These are phyloP conservation scores for Myxozyma vanderwaltii DNA, from an alignment of 805 yeast species.

Conservation along the genomic window DNA sequence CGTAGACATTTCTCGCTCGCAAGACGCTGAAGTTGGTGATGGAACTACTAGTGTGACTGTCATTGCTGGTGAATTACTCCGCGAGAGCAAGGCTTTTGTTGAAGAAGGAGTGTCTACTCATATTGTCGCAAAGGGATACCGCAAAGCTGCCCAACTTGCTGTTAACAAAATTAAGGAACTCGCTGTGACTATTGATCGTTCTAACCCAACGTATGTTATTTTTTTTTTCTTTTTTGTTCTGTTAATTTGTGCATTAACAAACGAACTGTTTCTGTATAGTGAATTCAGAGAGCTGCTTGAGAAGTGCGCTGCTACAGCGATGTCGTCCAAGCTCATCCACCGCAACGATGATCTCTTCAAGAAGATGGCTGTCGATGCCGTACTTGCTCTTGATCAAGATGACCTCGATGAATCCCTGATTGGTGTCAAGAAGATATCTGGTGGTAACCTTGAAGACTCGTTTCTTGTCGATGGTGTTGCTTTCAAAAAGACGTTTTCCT, in stretches of 20 bases:
- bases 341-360: constrained; percentile 88
- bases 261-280: neutral
- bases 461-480: constrained; percentile 91
- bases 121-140: constrained; percentile 81
- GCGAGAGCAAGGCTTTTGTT: constrained; percentile 84
- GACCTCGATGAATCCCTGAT: constrained; percentile 87
- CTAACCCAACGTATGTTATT: constrained; percentile 45
- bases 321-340: constrained; percentile 91
- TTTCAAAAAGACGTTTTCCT: constrained; percentile 93
- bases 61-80: constrained; percentile 83
- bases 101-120: constrained; percentile 97
- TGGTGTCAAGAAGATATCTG: constrained; percentile 92
- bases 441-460: constrained; percentile 96
- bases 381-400: constrained; percentile 76
- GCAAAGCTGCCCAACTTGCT: constrained; percentile 78
- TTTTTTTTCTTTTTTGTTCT: neutral
- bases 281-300: constrained; percentile 76
- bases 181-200: constrained; percentile 65
- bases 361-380: constrained; percentile 96
- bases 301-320: constrained; percentile 94
- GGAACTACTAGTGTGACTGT: constrained; percentile 98
- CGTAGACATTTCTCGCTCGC: constrained; percentile 93
- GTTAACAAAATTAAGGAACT: constrained; percentile 71
- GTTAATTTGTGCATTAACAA: neutral
- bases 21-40: constrained; percentile 98